phyloP scores from a whole-genome alignment of 495 filamentous ascomycete genomes.

The Neurospora intermedia region DNA sequence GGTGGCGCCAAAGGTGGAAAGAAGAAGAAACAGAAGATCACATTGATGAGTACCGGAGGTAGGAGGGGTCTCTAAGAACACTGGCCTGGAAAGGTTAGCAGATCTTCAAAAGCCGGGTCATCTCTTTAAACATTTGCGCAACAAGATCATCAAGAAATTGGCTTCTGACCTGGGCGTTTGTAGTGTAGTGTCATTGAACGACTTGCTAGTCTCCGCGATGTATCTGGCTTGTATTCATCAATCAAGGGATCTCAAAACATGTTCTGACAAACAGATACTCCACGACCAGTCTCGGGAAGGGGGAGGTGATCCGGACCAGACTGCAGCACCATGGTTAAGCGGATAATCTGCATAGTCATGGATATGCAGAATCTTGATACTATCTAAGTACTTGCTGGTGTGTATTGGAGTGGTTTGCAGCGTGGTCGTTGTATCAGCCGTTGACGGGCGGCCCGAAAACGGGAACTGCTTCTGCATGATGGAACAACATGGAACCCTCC shows the following conservation, averaged over 20 bases:
- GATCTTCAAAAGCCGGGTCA: neutral
- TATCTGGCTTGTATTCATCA: neutral
- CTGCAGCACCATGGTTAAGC: neutral
- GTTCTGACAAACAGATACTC: neutral
- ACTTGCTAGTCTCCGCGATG: neutral
- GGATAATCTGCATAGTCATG: neutral
- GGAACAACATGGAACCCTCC: neutral
- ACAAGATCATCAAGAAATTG: neutral
- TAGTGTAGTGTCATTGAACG: neutral
- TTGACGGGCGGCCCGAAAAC: neutral
- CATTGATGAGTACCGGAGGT: constrained; percentile 72
- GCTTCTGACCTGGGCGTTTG: neutral
- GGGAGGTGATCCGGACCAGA: neutral
- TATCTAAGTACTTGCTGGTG: neutral
- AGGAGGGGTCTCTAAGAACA: constrained; percentile 20
- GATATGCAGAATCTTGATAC: neutral
- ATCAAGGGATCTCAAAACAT: neutral
- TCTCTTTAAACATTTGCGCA: neutral
- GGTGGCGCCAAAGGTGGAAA: constrained; percentile 48
- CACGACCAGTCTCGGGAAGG: neutral
- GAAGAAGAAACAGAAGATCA: constrained; percentile 92
- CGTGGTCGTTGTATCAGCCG: neutral
- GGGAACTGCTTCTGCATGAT: neutral
- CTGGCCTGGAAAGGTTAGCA: neutral
- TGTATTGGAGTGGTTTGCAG: neutral